Evolutionary conservation across 2,329 filamentous ascomycete species (phyloP), one percentile per base, ranked within the genome.

Genomic region (Neonectria hederae): DNA sequence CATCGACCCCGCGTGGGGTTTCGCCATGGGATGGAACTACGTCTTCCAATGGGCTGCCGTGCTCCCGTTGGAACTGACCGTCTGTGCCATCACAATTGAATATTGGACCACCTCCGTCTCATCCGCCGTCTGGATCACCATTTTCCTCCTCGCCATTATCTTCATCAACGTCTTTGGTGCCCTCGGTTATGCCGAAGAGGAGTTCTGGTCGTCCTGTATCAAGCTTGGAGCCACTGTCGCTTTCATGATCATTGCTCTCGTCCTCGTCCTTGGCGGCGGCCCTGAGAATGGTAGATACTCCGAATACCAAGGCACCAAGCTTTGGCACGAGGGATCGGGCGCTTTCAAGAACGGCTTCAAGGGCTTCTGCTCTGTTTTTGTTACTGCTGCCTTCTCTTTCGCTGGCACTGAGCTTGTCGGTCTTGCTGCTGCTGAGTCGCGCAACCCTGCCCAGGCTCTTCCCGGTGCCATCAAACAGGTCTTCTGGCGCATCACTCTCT

Each of bases 391-490:
- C 14, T 92, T 92, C 72, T 82, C 89, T 45, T 92, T 91, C 71
- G 85, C 88, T 6, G 89, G 89, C 22, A 91, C 89, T 3, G 90
- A 92, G 75, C 81, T 90, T 4, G 89, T 92, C 56, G 90, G 90
- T 73, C 84, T 92, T 13, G 89, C 89, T 5, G 90, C 90, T 14
- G 90, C 90, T 21, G 90, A 92, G 78, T 87, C 89, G 0, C 80
- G 77, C 6, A 91, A 92, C 72, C 90, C 90, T 1, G 84, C 88
- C 65, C 88, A 91, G 75, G 87, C 89, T 1, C 84, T 97, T 1
- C 93, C 93, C 0, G 90, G 88, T 11, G 92, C 93, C 2, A 88
- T 94, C 74, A 94, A 94, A 81, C 92, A 94, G 77, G 91, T 84
- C 28, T 84, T 84, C 70, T 84, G 82, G 83, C 81, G 83, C 74